phyloP scores from a whole-genome alignment of 2,329 filamentous ascomycete species.

The Metarhizium guizhouense region DNA sequence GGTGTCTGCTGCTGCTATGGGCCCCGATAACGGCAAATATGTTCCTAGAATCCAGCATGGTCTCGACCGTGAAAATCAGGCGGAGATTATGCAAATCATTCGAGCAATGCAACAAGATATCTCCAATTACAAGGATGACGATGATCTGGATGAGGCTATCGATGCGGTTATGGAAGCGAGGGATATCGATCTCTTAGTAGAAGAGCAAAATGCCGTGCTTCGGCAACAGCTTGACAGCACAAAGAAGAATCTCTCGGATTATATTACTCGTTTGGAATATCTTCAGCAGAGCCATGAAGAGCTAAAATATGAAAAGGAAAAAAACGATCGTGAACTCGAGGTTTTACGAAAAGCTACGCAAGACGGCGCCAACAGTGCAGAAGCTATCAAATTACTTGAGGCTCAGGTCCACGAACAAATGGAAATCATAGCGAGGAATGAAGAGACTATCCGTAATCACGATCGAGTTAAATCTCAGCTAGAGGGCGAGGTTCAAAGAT shows the following conservation, averaged over 20 bases:
- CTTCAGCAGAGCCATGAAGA: constrained; percentile 56
- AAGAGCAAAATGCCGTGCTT: constrained; percentile 44
- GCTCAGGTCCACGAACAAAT: constrained; percentile 56
- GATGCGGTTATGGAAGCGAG: constrained; percentile 33
- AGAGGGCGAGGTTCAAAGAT: constrained; percentile 42
- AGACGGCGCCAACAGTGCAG: constrained; percentile 42
- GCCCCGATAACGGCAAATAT: constrained; percentile 46
- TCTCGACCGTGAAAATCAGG: constrained; percentile 33
- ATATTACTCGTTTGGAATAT: constrained; percentile 50
- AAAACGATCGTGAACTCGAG: constrained; percentile 44
- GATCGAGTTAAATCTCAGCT: constrained; percentile 39
- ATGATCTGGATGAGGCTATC: constrained; percentile 29
- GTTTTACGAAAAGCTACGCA: constrained; percentile 39
- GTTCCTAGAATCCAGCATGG: constrained; percentile 34
- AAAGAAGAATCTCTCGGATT: constrained; percentile 49
- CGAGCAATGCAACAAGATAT: constrained; percentile 31
- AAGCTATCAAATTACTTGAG: constrained; percentile 45
- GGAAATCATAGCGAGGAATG: constrained; percentile 55
- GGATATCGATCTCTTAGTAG: constrained; percentile 47
- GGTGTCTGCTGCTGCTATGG: constrained; percentile 51
- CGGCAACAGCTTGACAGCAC: constrained; percentile 42
- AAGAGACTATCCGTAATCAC: constrained; percentile 43
- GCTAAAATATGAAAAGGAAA: constrained; percentile 53
- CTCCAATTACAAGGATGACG: constrained; percentile 25
- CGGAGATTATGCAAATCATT: constrained; percentile 36